A percentile compares a stretch with the other conserved stretches of the same genome.
Evolutionary conservation across 1,284 basidiomycete species (phyloP).

Genomic region (Apiotrichum laibachii): DNA sequence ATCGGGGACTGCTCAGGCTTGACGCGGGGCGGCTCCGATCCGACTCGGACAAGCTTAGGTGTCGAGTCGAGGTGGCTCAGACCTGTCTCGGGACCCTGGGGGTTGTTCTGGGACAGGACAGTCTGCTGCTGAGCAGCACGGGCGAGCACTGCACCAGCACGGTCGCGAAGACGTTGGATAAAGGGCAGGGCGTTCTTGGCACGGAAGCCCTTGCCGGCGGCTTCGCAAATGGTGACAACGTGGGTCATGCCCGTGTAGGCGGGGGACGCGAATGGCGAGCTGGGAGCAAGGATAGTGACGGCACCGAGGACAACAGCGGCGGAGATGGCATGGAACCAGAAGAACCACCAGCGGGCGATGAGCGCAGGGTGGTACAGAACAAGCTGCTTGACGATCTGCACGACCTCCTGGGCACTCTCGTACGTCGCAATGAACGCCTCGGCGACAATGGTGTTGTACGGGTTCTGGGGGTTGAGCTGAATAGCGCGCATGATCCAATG

Average conservation of each 20-base stretch:
- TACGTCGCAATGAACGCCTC: slow-evolving; percentile 43
- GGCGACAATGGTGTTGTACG: slow-evolving; percentile 33
- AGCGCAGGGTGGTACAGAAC: slow-evolving; percentile 49
- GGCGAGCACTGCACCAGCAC: not conserved
- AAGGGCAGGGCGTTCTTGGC: slow-evolving; percentile 44
- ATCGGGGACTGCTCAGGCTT: slow-evolving; percentile 3
- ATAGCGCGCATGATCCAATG: slow-evolving; percentile 45
- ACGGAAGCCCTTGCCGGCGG: slow-evolving; percentile 40
- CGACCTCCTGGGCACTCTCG: slow-evolving; percentile 47
- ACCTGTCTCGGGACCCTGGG: slow-evolving; percentile 34
- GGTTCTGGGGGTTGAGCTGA: slow-evolving; percentile 38
- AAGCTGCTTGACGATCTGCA: slow-evolving; percentile 45
- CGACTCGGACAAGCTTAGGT: slow-evolving; percentile 32
- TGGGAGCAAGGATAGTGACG: slow-evolving; percentile 44
- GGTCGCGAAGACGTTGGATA: slow-evolving; percentile 4
- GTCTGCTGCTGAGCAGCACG: not conserved
- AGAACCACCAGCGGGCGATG: slow-evolving; percentile 49
- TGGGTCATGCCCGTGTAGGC: slow-evolving; percentile 42
- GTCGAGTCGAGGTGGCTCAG: slow-evolving; percentile 37
- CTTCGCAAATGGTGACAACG: slow-evolving; percentile 43
- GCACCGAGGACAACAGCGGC: slow-evolving; percentile 48
- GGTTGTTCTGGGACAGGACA: not conserved
- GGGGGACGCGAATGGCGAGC: slow-evolving; percentile 42
- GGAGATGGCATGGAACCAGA: slow-evolving; percentile 50
- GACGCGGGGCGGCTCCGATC: slow-evolving; percentile 2